Conservation (phyloP, 2,329 filamentous ascomycete species). For the Sarocladium strictum region DNA sequence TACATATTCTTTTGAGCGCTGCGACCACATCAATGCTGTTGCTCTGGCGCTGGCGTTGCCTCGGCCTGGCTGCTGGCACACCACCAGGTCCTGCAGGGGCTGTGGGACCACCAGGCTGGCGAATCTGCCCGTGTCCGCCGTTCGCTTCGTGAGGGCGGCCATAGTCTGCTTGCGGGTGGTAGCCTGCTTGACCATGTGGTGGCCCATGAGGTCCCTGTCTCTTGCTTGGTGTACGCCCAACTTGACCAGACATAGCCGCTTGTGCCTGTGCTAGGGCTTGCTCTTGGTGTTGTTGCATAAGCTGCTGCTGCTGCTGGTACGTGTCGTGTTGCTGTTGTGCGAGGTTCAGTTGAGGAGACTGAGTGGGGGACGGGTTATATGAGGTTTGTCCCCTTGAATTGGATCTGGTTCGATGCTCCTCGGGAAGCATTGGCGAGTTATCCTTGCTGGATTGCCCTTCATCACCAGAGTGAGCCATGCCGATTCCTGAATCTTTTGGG, state of each 20-base stretch:
- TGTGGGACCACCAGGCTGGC: slow-evolving; percentile 14
- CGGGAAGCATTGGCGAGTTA: slow-evolving; percentile 53
- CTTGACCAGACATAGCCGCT: slow-evolving; percentile 64
- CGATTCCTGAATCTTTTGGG: slow-evolving; percentile 58
- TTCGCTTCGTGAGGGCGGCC: slow-evolving; percentile 8
- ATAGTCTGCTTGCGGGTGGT: slow-evolving; percentile 26
- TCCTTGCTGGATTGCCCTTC: slow-evolving; percentile 42
- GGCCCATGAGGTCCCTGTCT: slow-evolving; percentile 35
- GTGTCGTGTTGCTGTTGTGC: slow-evolving; percentile 5
- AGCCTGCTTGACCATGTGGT: slow-evolving; percentile 15
- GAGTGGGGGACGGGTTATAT: slow-evolving; percentile 40
- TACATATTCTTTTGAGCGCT: slow-evolving; percentile 83
- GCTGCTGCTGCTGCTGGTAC: slow-evolving; percentile 43
- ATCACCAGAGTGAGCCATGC: slow-evolving; percentile 54
- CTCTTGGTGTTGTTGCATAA: slow-evolving; percentile 78
- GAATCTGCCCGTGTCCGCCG: slow-evolving; percentile 2
- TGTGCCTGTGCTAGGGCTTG: slow-evolving; percentile 76
- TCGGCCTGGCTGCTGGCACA: slow-evolving; percentile 56
- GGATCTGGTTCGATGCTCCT: slow-evolving; percentile 62
- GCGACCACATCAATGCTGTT: slow-evolving; percentile 76
- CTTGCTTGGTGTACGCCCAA: slow-evolving; percentile 71
- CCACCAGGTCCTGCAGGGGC: slow-evolving; percentile 24
- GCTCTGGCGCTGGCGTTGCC: slow-evolving; percentile 74
- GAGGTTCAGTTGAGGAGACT: slow-evolving; percentile 10
- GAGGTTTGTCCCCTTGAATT: slow-evolving; percentile 55